Base-by-base conservation (phyloP, 2,329 filamentous ascomycete species). In the Xylaria sp. region DNA sequence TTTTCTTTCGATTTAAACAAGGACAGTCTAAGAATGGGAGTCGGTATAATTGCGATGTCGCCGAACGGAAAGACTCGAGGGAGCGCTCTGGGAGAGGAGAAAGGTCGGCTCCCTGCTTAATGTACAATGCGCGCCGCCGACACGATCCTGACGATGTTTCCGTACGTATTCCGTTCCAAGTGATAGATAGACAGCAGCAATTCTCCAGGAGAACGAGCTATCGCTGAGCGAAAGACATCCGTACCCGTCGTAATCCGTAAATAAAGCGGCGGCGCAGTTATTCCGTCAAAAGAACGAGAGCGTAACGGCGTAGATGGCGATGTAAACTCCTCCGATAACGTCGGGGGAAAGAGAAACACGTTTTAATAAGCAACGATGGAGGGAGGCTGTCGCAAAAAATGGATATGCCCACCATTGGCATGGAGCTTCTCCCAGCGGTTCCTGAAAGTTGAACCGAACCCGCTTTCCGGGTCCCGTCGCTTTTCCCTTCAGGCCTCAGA, bases 1-100 rank as follows among this genome's bases (percentile, higher is more conserved):
- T 69, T 74, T 16, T 13, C 10, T 11, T 11, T n/a, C 30, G 6
- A 49, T 37, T 16, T 6, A 35, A 4, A 37, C 18, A 18, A 7
- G 11, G 10, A 10, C 19, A 8, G 54, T 54, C 35, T 18, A n/a
- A 42, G 9, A 42, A 8, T 30, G 19, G 6, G 52, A 10, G 47
- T 54, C 46, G 30, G 30, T 30, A 16, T 2, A 13, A 34, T 42
- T 9, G 48, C 10, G 16, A 2, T 13, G 52, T 34, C 23, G 49
- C 9, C 23, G 54, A 10, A 7, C 39, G 23, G 37, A 13, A 39
- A 19, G 18, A 46, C n/a, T 58, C 37, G 9, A 5, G 49, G 16
- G 30, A n/a, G 23, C 19, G 9, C 6, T 6, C 34, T 16, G 23
- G 48, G 2, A 2, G 49, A 30, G 23, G 23, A 51, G 10, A 18